Conservation (phyloP, 164 flowering plant species). For the Kingdonia uniflora region DNA sequence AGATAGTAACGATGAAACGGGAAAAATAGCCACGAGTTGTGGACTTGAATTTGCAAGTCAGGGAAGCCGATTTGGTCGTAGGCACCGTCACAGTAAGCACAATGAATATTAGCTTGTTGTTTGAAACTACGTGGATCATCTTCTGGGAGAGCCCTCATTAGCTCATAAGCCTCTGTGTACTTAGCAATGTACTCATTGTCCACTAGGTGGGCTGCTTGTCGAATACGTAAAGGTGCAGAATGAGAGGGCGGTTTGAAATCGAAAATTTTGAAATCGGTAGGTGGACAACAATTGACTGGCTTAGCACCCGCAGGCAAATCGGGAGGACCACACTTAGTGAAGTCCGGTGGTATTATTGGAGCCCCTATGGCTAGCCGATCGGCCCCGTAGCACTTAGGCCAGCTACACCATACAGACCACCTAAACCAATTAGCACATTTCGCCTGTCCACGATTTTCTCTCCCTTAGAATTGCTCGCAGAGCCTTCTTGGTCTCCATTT, state of each 20-base stretch:
- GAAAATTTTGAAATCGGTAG: conserved; percentile 9
- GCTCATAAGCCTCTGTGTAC: conserved; percentile 13
- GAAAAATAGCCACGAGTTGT: conserved; percentile 54
- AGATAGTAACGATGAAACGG: conserved; percentile 49
- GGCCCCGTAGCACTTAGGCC: conserved; percentile 2
- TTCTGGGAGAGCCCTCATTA: conserved; percentile 26
- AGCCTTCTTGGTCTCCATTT: background rate
- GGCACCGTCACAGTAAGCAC: conserved; percentile 55
- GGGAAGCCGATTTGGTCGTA: conserved; percentile 36
- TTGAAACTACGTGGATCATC: conserved; percentile 50
- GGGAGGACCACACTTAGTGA: conserved; percentile 27
- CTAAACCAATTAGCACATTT: conserved; percentile 37
- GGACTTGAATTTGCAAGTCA: conserved; percentile 39
- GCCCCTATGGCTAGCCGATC: conserved; percentile 20
- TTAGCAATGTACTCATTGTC: conserved; percentile 14
- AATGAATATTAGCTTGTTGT: conserved; percentile 58
- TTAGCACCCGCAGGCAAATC: conserved; percentile 21
- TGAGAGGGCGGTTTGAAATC: conserved; percentile 25
- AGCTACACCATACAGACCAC: conserved; percentile 35
- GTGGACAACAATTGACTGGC: conserved; percentile 38
- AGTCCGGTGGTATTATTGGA: conserved; percentile 26
- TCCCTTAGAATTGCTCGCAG: background rate
- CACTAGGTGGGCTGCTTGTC: conserved; percentile 16
- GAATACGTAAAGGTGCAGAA: conserved; percentile 8
- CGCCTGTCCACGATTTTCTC: conserved; percentile 36